Evolutionary conservation across 179 eudicot species (phyloP).

Genomic region (Vitellaria paradoxa): DNA sequence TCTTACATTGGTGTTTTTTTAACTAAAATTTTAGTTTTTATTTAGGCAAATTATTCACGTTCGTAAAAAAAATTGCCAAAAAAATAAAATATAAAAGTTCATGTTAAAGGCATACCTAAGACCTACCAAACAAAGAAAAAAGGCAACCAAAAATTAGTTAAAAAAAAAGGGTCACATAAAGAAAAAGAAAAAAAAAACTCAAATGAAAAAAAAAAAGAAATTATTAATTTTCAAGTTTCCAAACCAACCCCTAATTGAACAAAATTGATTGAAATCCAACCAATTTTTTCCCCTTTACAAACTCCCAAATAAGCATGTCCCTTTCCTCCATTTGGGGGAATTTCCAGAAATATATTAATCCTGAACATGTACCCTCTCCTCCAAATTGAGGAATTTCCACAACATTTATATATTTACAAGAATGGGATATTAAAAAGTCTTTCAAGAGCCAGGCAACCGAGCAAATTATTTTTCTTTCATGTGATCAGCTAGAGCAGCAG

Average conservation of each 20-base stretch:
- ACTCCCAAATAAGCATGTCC: not conserved
- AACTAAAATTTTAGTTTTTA: no score
- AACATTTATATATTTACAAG: slow-evolving; percentile 18
- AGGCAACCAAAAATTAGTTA: no score
- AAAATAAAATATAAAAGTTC: no score
- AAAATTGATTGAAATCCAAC: not conserved
- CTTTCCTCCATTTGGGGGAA: slow-evolving; percentile 12
- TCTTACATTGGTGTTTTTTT: no score
- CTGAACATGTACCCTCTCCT: not conserved
- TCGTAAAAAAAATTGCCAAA: no score
- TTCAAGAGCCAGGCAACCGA: not conserved
- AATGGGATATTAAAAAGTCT: not conserved
- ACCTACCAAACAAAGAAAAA: no score
- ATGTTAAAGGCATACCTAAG: no score
- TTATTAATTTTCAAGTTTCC: not conserved
- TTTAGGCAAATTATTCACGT: no score
- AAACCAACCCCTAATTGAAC: not conserved
- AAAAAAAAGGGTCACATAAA: no score
- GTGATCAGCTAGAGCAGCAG: slow-evolving; percentile 50
- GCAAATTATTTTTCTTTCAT: slow-evolving; percentile 25
- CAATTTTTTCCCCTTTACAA: not conserved
- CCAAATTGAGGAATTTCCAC: not conserved
- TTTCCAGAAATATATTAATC: slow-evolving; percentile 2
- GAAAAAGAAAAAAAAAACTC: no score
- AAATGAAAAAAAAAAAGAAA: no score